Conservation (phyloP, 2,329 filamentous ascomycete genomes). For the Trichoderma polysporum region DNA sequence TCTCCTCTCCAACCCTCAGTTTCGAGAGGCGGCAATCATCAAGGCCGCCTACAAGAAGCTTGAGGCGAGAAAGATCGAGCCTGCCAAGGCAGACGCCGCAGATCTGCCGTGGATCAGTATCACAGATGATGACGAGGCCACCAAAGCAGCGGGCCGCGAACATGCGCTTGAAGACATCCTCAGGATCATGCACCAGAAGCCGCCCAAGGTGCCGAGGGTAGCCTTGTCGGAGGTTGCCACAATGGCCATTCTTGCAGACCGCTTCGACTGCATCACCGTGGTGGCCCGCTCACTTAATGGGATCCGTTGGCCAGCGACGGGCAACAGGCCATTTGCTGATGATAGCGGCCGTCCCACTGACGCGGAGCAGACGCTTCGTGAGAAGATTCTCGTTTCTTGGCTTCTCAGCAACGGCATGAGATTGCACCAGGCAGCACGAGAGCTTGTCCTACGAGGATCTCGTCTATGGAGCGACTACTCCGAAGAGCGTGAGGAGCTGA, state of each 20-base stretch:
- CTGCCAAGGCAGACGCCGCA: constrained; percentile 47
- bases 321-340: constrained; percentile 35
- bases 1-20: constrained; percentile 62
- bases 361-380: constrained; percentile 65
- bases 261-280: constrained; percentile 63
- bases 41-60: constrained; percentile 52
- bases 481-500: constrained; percentile 30
- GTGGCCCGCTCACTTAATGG: constrained; percentile 55
- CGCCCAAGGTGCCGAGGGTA: constrained; percentile 40
- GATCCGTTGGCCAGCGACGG: constrained; percentile 55
- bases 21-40: constrained; percentile 61
- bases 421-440: constrained; percentile 61
- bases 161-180: constrained; percentile 66
- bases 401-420: constrained; percentile 62
- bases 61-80: constrained; percentile 44
- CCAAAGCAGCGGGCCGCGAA: constrained; percentile 58
- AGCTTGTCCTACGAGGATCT: constrained; percentile 67
- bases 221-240: constrained; percentile 64
- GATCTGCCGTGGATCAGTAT: constrained; percentile 65
- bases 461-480: constrained; percentile 52
- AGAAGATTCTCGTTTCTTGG: constrained; percentile 67
- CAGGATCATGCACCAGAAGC: constrained; percentile 59
- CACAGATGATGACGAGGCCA: constrained; percentile 67
- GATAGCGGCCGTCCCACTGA: constrained; percentile 42
- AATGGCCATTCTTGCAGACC: constrained; percentile 69